Evolutionary conservation across 495 filamentous ascomycete genomes (phyloP).

Genomic region (Aspergillus sclerotioniger): DNA sequence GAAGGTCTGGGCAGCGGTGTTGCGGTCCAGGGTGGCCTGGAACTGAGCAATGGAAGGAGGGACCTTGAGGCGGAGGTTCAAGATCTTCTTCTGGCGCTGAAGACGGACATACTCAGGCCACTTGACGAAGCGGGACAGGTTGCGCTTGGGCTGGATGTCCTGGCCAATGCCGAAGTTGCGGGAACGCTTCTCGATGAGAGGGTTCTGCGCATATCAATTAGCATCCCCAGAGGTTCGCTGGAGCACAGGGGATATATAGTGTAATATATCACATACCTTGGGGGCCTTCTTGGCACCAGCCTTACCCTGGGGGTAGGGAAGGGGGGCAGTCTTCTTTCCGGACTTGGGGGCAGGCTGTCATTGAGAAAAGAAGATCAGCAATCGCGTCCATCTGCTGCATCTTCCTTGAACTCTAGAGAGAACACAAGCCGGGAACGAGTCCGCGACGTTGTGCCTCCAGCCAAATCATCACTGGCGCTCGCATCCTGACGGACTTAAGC

Average conservation of each 20-base stretch:
- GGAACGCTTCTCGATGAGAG: constrained; percentile 94
- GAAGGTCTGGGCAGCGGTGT: constrained; percentile 94
- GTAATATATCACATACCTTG: constrained; percentile 69
- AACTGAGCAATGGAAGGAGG: constrained; percentile 98
- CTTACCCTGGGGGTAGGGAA: constrained; percentile 93
- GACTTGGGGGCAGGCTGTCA: constrained; percentile 94
- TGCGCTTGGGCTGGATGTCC: constrained; percentile 96
- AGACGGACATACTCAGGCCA: constrained; percentile 99
- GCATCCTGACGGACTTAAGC: constrained; percentile 35
- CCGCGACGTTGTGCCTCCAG: constrained; percentile 64
- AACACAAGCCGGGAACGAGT: constrained; percentile 50
- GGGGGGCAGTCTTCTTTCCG: constrained; percentile 92
- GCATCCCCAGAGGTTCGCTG: constrained; percentile 23
- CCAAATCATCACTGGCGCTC: constrained; percentile 70
- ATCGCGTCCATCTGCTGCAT: constrained; percentile 73
- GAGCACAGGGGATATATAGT: constrained; percentile 23
- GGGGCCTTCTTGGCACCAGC: constrained; percentile 90
- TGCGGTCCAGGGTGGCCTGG: constrained; percentile 95
- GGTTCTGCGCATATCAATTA: constrained; percentile 66
- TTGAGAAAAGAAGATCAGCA: constrained; percentile 99
- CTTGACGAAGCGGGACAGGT: constrained; percentile 98
- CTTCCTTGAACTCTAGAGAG: constrained; percentile 94
- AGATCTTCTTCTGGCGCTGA: constrained; percentile 99
- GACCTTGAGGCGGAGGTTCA: constrained; percentile 98
- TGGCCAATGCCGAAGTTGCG: constrained; percentile 99